phyloP scores from a whole-genome alignment of 495 filamentous ascomycete species.

The Margaritispora aquatica region DNA sequence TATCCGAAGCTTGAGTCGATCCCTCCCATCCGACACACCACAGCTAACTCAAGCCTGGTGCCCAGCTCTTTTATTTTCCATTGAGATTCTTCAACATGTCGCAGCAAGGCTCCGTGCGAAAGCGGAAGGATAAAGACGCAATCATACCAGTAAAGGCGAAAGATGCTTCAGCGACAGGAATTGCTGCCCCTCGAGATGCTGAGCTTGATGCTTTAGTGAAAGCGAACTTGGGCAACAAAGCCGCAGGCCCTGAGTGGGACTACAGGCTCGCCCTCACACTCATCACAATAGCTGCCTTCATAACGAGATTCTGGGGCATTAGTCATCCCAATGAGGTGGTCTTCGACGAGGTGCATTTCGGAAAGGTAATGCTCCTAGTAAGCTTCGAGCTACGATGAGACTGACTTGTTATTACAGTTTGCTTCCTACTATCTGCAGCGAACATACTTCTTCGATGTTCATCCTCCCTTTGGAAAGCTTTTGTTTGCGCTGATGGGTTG shows the following conservation, averaged over 20 bases:
- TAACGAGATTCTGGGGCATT: conserved; percentile 92
- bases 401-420: conserved; percentile 51
- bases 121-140: conserved; percentile 46
- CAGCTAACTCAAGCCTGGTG: conserved; percentile 12
- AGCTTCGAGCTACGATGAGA: background rate
- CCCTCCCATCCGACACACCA: background rate
- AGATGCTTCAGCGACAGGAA: conserved; percentile 24
- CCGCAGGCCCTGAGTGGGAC: conserved; percentile 57
- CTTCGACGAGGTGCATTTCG: conserved; percentile 99
- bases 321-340: conserved; percentile 93
- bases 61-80: background rate
- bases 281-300: conserved; percentile 78
- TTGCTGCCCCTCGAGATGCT: conserved; percentile 31
- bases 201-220: conserved; percentile 38
- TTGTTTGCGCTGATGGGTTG: conserved; percentile 92
- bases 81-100: conserved; percentile 16
- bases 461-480: conserved; percentile 92
- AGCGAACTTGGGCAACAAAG: conserved; percentile 25
- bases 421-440: conserved; percentile 95
- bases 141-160: conserved; percentile 39
- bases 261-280: conserved; percentile 75
- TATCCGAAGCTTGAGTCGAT: background rate
- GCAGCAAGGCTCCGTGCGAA: conserved; percentile 40
- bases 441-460: conserved; percentile 99
- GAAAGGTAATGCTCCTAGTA: conserved; percentile 65